Base-by-base conservation (phyloP, 129 eudicot species). In the Pittosporum tobira region DNA sequence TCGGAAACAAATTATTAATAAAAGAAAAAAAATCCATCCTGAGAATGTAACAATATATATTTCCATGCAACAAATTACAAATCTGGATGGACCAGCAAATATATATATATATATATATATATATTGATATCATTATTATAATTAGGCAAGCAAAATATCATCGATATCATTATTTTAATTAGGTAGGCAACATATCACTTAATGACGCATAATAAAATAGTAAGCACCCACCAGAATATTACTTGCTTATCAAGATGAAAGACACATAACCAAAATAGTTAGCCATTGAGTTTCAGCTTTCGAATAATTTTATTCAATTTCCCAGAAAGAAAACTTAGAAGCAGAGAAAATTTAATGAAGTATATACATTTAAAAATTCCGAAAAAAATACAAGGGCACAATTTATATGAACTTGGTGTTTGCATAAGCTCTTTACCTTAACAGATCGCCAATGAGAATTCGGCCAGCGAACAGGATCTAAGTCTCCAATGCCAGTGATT, bases 381-480 rank as follows among this genome's bases (percentile, higher is more conserved):
- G 40, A 15, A 15, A 53, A 53, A 22, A 0, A 27, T 27, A n/a
- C n/a, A 24, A 20, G 24, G 31, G 12, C 36, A 25, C 8, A 25
- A 16, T 27, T 30, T 20, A 2, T 18, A 55, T 30, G 3, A 6
- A 29, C n/a, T 11, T 21, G 10, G 45, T 30, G 20, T 8, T 6
- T 30, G 45, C 6, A 29, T 9, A 28, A 65, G 38, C 26, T 27
- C 31, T 60, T 66, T 72, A 91, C 98, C 94, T 91, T 86, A 6
- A 91, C 98, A 47, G 98, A 90, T 69, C 98, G 79, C 98, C 98
- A 90, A 60, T 90, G 95, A 63, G 98, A 90, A 27, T 83, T 90
- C 47, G 95, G 83, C 98, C 98, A 90, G 7, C 95, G 89, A 76
- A 70, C 90, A 49, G 95, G 78, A 80, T 90, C 98, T 65, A 90